A percentile compares a stretch with the other conserved stretches of the same genome.
Conservation (phyloP, 139 green algal species). For the Chlamydomonas applanata region DNA sequence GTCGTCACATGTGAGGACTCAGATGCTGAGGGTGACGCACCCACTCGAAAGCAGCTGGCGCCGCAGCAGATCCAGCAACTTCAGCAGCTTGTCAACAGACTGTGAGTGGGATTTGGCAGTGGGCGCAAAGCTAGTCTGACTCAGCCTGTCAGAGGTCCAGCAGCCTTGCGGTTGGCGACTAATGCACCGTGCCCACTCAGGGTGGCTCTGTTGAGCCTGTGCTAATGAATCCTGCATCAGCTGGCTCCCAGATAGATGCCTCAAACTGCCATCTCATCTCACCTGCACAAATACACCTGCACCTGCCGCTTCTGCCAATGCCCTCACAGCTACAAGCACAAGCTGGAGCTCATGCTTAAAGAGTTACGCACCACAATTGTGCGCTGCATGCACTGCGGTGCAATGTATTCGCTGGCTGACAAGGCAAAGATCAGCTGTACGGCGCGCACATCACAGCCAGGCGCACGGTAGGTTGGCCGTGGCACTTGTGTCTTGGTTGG, state of each 20-base stretch:
- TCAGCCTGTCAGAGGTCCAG: no score
- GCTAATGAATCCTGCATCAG: no score
- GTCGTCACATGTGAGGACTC: no score
- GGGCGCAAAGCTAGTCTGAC: no score
- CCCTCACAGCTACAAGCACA: slow-evolving; percentile 39
- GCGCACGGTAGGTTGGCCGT: neutral
- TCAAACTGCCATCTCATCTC: no score
- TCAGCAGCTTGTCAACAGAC: slow-evolving; percentile 9
- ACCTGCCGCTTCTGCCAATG: no score
- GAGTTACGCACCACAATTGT: slow-evolving; percentile 27
- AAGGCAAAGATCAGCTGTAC: slow-evolving; percentile 9
- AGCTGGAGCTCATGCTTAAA: slow-evolving; percentile 27
- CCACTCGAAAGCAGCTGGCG: neutral
- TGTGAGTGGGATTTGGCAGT: slow-evolving; percentile 1
- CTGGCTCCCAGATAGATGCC: no score
- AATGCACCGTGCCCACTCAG: no score
- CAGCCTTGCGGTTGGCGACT: no score
- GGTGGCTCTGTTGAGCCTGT: no score
- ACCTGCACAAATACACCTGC: no score
- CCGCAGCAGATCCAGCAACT: neutral
- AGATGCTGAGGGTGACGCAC: no score
- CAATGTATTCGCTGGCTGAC: slow-evolving; percentile 31
- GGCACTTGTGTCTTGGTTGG: neutral
- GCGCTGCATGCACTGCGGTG: slow-evolving; percentile 24
- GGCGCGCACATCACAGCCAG: neutral